Evolutionary conservation across 345 rosid genomes (phyloP).

Genomic region (Turritis glabra): DNA sequence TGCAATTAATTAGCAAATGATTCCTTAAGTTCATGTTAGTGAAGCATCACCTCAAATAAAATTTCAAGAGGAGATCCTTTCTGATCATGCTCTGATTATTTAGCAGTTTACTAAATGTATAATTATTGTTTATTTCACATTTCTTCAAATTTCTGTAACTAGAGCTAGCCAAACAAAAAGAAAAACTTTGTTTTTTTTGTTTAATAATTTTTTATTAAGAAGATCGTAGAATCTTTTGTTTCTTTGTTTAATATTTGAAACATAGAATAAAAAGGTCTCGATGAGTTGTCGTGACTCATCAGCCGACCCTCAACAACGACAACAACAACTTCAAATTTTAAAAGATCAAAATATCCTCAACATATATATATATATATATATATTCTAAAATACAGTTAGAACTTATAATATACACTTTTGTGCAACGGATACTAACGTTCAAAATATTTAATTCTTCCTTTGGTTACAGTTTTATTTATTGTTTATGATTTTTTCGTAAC

Average conservation of each 20-base stretch:
- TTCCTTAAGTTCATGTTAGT: conserved; percentile 13
- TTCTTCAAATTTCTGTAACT: background rate
- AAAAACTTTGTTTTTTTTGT: background rate
- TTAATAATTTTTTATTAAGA: background rate
- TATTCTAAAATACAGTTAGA: background rate
- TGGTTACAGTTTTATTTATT: background rate
- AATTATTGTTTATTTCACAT: background rate
- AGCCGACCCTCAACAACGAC: conserved; percentile 30
- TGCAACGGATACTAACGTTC: background rate
- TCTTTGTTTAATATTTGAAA: conserved; percentile 15
- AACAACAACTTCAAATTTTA: background rate
- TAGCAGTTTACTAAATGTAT: background rate
- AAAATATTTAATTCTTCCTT: background rate
- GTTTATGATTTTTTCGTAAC: background rate
- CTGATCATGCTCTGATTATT: conserved; percentile 7
- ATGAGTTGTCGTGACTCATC: conserved; percentile 41
- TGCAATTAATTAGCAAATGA: conserved; percentile 17
- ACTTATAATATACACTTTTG: background rate
- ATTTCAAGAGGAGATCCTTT: background rate
- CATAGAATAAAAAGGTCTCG: conserved; percentile 6
- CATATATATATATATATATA: too few relatives aligned
- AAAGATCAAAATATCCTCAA: background rate
- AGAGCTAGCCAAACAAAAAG: background rate
- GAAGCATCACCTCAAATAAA: conserved; percentile 11
- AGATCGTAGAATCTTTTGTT: background rate